Evolutionary conservation across 2,329 filamentous ascomycete species (phyloP), one percentile per base, ranked within the genome.

Genomic region (Stemphylium lycopersici): DNA sequence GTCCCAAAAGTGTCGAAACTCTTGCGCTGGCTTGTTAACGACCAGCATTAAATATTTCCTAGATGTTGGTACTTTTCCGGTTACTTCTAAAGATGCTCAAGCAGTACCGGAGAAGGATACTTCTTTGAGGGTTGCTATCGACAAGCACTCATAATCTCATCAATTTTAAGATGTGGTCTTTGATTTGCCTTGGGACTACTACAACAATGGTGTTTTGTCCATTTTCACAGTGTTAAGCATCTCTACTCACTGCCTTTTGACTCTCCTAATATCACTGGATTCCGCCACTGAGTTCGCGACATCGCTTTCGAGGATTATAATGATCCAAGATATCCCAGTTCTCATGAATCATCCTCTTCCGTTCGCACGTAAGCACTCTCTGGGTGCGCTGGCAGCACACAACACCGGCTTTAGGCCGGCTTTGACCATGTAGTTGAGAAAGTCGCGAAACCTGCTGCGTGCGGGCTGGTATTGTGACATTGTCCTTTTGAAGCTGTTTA

Each of bases 401-500:
- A 10, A 6, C 2, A 10, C 20, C 37, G 16, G 31, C 33, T 16
- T 50, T 20, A 24, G 18, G 13, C 40, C 37, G 26, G 7, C 31
- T 24, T 12, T 37, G 32, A 15, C 11, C 20, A 16, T 16, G 26
- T 20, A 4, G 16, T n/a, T 29, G 16, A 26, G 12, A 12, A 41
- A 20, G 7, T 29, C 11, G 29, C 12, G 8, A 34, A 12, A 13
- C 37, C 2, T 40, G 16, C 26, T 49, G 48, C 18, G 48, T 45
- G 11, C 67, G 62, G 15, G 26, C 26, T 6, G 64, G 56, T 12
- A 51, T 38, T 1, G 55, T 44, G 7, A 66, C 58, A n/a, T 62
- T 67, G 3, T 58, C 42, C 18, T 43, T 40, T 39, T 69, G 63
- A 8, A 68, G 43, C n/a, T 56, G 33, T n/a, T 48, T 43, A 22